A percentile compares a stretch with the other conserved stretches of the same genome.
Evolutionary conservation across 352 stramenopile genomes (phyloP).

Genomic region (Peronospora belbahrii): DNA sequence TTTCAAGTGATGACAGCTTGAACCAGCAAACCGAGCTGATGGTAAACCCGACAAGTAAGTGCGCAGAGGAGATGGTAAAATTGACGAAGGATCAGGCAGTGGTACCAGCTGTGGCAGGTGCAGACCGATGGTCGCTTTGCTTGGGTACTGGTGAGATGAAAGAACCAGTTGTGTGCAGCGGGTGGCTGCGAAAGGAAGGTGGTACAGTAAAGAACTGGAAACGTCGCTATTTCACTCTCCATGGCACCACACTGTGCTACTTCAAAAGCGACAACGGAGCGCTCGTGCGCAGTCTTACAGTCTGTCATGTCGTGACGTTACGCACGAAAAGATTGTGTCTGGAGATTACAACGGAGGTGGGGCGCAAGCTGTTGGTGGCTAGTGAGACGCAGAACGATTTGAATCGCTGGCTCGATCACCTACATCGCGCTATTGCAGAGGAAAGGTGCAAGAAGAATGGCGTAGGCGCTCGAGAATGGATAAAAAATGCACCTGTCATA

Average conservation of each 20-base stretch:
- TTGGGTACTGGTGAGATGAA: conserved; percentile 19
- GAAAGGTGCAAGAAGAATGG: conserved; percentile 37
- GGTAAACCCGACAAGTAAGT: background rate
- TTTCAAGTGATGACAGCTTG: conserved; percentile 12
- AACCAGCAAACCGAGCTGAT: background rate
- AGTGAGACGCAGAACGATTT: conserved; percentile 61
- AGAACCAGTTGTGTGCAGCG: conserved; percentile 54
- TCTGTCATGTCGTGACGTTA: conserved; percentile 62
- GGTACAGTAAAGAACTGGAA: conserved; percentile 83
- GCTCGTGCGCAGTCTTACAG: conserved; percentile 51
- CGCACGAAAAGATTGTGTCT: conserved; percentile 63
- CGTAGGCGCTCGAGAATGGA: conserved; percentile 1
- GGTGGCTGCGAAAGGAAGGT: conserved; percentile 76
- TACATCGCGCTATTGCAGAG: conserved; percentile 46
- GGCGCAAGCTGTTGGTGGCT: conserved; percentile 64
- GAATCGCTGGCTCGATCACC: conserved; percentile 54
- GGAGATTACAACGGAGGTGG: conserved; percentile 66
- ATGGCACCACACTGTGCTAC: conserved; percentile 69
- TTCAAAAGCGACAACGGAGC: conserved; percentile 77
- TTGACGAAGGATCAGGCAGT: conserved; percentile 18
- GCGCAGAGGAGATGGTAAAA: conserved; percentile 7
- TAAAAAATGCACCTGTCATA: background rate
- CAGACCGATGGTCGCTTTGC: conserved; percentile 16
- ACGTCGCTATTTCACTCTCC: conserved; percentile 71
- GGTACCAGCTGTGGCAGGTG: conserved; percentile 19